These are phyloP conservation scores for Dioscorea cayenensis DNA, from an alignment of 116 monocot genomes.

Conservation along the genomic window DNA sequence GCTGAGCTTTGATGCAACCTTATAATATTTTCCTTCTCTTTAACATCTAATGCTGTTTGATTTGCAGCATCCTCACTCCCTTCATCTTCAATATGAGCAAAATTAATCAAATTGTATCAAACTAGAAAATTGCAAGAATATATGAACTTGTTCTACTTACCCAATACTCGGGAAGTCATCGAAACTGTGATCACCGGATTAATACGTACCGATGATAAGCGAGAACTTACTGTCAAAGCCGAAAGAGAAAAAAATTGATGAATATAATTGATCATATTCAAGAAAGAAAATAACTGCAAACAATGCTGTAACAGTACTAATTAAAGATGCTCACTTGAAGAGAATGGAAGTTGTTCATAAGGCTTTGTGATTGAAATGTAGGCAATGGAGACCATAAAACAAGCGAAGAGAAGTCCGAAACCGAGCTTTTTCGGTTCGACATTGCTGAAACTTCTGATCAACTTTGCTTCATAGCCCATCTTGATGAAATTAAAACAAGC, in stretches of 20 bases:
- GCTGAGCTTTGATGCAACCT: neutral
- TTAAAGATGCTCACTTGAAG: neutral
- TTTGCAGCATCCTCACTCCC: neutral
- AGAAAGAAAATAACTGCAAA: neutral
- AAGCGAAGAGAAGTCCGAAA: neutral
- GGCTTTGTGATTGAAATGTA: conserved; percentile 5
- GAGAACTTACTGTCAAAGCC: neutral
- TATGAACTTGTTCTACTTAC: neutral
- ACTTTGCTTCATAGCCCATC: conserved; percentile 3
- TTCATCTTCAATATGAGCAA: neutral
- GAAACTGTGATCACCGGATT: neutral
- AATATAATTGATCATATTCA: neutral
- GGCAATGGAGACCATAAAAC: neutral
- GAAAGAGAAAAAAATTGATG: neutral
- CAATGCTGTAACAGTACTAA: neutral
- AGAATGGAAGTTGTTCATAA: neutral
- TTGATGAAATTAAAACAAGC: too few relatives aligned
- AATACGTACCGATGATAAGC: neutral
- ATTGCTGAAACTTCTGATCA: neutral
- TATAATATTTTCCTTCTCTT: neutral
- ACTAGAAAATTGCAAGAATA: neutral
- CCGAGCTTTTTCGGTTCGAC: conserved; percentile 4
- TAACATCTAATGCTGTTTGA: too few relatives aligned
- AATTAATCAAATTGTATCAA: neutral
- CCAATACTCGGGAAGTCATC: neutral